These are phyloP conservation scores for Parietaria judaica DNA, from an alignment of 306 rosid species.

Conservation along the genomic window DNA sequence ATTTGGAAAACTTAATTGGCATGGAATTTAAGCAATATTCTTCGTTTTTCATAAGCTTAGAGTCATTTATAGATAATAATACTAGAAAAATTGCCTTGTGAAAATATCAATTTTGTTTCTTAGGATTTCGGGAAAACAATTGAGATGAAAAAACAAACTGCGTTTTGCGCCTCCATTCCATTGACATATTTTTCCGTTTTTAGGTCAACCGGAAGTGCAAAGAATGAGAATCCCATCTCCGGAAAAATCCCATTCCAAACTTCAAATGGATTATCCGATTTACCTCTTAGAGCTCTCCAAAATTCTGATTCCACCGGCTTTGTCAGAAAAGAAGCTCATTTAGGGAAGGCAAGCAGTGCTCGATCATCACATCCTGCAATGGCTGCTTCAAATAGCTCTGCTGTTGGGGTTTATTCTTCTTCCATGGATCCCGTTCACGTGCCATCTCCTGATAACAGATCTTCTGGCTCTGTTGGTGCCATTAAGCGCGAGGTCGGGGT, in stretches of 20 bases:
- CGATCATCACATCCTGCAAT: conserved; percentile 37
- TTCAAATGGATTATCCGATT: conserved; percentile 44
- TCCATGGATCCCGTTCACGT: conserved; percentile 97
- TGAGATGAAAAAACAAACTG: neutral
- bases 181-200: neutral
- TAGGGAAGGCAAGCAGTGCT: conserved; percentile 38
- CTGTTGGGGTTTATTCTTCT: conserved; percentile 87
- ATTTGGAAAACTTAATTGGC: too few species aligned
- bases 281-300: conserved; percentile 30
- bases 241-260: conserved; percentile 41
- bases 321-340: conserved; percentile 34
- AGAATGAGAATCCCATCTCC: conserved; percentile 45
- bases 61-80: neutral
- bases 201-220: conserved; percentile 47
- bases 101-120: neutral
- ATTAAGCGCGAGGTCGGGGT: conserved; percentile 96
- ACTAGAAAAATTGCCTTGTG: neutral
- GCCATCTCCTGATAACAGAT: conserved; percentile 93
- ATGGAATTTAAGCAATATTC: too few species aligned
- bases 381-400: conserved; percentile 50
- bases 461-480: conserved; percentile 83
- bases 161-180: neutral
- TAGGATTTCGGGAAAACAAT: neutral
- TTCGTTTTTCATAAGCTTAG: too few species aligned
- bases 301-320: conserved; percentile 32